Conservation (phyloP, 2,329 filamentous ascomycete genomes). For the Teratosphaeria epicoccoides region DNA sequence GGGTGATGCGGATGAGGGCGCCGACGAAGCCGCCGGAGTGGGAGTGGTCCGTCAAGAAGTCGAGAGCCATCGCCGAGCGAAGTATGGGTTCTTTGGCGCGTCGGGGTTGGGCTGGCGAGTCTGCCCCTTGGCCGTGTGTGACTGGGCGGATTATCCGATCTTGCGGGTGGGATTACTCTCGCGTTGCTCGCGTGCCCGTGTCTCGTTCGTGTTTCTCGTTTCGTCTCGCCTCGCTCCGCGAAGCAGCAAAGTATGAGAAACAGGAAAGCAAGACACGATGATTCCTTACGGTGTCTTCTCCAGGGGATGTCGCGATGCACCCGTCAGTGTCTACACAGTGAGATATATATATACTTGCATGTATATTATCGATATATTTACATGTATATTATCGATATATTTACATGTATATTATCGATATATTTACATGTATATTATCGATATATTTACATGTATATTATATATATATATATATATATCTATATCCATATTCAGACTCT, state of each 20-base stretch:
- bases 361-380: no score
- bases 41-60: constrained; percentile 16
- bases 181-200: neutral
- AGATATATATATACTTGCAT: no score
- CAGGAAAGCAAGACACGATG: neutral
- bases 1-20: constrained; percentile 39
- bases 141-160: neutral
- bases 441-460: no score
- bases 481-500: neutral
- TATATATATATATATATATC: neutral
- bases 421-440: no score
- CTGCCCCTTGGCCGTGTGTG: neutral
- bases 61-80: constrained; percentile 15
- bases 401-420: no score
- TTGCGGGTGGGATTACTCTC: neutral
- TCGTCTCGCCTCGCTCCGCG: no score
- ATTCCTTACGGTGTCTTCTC: no score
- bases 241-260: no score
- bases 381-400: no score
- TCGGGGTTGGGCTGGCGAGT: constrained; percentile 1
- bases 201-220: neutral
- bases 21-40: constrained; percentile 25
- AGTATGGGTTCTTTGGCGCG: constrained; percentile 1
- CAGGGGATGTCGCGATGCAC: no score
- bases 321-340: no score